Percentiles rank a stretch among this genome's conserved stretches.
These are phyloP conservation scores for Sicyos edulis DNA, from an alignment of 306 rosid species.

Conservation along the genomic window DNA sequence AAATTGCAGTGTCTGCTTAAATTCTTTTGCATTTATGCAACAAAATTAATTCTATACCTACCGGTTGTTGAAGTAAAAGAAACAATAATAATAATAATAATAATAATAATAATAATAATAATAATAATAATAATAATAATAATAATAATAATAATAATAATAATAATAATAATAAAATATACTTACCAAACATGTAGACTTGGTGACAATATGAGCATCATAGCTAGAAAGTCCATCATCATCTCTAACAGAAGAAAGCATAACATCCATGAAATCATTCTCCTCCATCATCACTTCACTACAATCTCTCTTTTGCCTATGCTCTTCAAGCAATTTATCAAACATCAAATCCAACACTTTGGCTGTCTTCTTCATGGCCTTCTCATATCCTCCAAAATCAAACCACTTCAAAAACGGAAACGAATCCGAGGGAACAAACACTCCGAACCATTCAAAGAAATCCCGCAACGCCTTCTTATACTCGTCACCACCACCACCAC, in stretches of 20 bases:
- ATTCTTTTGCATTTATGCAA: no score
- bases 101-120: no score
- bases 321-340: constrained; percentile 46
- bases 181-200: not conserved
- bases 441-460: constrained; percentile 48
- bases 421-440: no score
- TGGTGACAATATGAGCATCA: not conserved
- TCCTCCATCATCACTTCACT: not conserved
- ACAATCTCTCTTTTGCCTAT: constrained; percentile 26
- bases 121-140: no score
- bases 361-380: constrained; percentile 59
- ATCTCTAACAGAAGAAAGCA: not conserved
- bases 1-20: no score
- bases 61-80: not conserved
- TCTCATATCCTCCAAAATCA: constrained; percentile 47
- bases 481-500: no score
- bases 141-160: no score
- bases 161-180: not conserved
- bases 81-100: no score
- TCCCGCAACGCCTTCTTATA: constrained; percentile 43
- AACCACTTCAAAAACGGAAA: constrained; percentile 42
- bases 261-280: constrained; percentile 36
- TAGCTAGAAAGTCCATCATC: not conserved
- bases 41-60: no score
- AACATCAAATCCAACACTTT: constrained; percentile 44